Evolutionary conservation across 1,284 basidiomycete species (phyloP), one percentile per base, ranked within the genome.

Genomic region (Malassezia furfur): DNA sequence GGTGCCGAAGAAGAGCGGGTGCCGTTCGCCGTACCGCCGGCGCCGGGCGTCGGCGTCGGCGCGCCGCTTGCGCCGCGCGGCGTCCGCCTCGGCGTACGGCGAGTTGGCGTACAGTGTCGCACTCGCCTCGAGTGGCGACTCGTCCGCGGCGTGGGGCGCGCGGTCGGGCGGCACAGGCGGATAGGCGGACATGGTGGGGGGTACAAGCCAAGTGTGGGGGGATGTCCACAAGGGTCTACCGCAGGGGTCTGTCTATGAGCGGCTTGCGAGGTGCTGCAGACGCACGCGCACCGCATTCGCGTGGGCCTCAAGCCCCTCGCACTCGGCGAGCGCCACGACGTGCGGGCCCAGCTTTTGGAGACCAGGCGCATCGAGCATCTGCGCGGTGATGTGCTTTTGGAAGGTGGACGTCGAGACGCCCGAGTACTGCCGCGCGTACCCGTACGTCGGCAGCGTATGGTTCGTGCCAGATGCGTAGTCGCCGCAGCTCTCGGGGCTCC

Each of bases 381-480:
- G 94, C 8, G 87, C 88, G 6, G 94, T 99, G 71, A 98, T 96
- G 77, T 96, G 87, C 77, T 99, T 99, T 77, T 96, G 91, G 85
- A 98, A 99, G 1, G 91, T 91, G 19, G 84, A 80, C 0, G 93
- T 96, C 77, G 94, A 96, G 65, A 99, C 94, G 15, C 94, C 94
- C 63, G 88, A 91, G 79, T 94, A 98, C 75, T 96, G 91, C 53
- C 90, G 85, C 14, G 94, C 94, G 72, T 91, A 96, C 19, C 91
- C 91, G 17, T 64, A 68, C 22, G 75, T 76, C 39, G 76, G 76
- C 17, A 78, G 80, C 0, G 93, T 96, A 79, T 99, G 94, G 77
- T 99, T 99, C 9, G 94, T 98, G 21, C 94, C 94, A 0, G 88
- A 91, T 3, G 94, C 94, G 70, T 98, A 98, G 76, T 99, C 94